Base-by-base conservation (phyloP, 176 grass and related monocot genomes). In the Lolium rigidum region DNA sequence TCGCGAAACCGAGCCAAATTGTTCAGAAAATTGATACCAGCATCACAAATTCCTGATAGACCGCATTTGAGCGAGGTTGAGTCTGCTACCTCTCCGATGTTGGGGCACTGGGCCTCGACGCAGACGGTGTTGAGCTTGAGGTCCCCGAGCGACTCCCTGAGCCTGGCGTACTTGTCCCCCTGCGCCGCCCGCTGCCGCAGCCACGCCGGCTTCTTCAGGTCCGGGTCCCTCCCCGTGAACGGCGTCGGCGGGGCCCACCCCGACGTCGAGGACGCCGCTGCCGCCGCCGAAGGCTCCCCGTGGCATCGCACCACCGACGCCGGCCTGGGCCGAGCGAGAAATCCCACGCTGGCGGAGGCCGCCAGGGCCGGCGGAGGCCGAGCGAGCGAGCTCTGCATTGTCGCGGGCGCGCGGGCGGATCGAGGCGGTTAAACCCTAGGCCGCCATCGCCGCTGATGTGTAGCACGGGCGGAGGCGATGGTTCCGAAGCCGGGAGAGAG, bases 121-220 rank as follows among this genome's bases (percentile, higher is more conserved):
- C 97, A 96, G 76, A 99, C 94, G 35, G 92, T 94, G 86, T 91
- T 96, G 74, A 94, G 97, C 84, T 93, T 96, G 84, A 99, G 79
- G 58, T 88, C 92, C 20, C 89, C 78, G 9, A 99, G 86, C 39
- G 97, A 88, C 31, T 91, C 94, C 68, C 90, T 87, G 63, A 94
- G 70, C 77, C 81, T 76, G 13, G 78, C 21, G 76, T 91, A 94
- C 81, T 94, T 96, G 57, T 96, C 94, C 55, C 97, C 94, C 67
- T 93, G 94, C 44, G 92, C 84, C 44, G 92, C 97, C 28, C 92
- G 81, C 80, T 96, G 92, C 65, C 97, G 76, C 86, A 96, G 84
- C 97, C 94, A 96, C 81, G 90, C 97, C 10, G 94, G 94, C 82
- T 96, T 99, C 87, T 79, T 96, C 85, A 80, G 52, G 26, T 79